Evolutionary conservation across 2,329 filamentous ascomycete species (phyloP), one percentile per base, ranked within the genome.

Genomic region (Ophiocordyceps polyrhachis-furcata): DNA sequence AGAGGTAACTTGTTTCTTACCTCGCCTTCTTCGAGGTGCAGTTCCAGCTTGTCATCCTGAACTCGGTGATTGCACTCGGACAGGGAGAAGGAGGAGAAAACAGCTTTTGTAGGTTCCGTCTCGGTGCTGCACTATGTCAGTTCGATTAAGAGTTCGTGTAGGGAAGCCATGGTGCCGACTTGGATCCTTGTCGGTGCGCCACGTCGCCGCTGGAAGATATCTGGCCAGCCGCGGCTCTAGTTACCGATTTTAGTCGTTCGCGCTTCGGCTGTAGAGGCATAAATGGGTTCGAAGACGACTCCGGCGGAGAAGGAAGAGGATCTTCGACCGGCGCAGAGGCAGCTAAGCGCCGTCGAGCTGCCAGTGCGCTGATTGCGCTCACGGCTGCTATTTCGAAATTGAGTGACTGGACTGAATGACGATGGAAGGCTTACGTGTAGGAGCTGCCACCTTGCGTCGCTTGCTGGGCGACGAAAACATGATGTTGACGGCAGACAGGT

Each of bases 1-100:
- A 7, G 20, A 28, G n/a, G 6, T 4, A 14, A 9, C 3, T 2
- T 9, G 6, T 28, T 7, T 45, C 50, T 44, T 58, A 72, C 73
- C 60, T 76, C 72, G 45, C 66, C 67, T n/a, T 68, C 64, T 3
- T 59, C 53, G 3, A 75, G 55, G 21, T 54, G 63, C 1, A 77
- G 46, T 19, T 64, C 53, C n/a, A 66, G 42, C 1, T 58, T 51
- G 0, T 67, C 69, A 41, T 64, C 58, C 5, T 56, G 37, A 20
- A 50, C 55, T 42, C 60, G 60, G 19, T 64, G 56, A 41, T 70
- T 75, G 38, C 61, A 59, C 47, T 67, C 66, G 20, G 53, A 63
- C 2, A 65, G 61, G 20, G 57, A 63, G 44, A 73, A 71, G 0
- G 70, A 68, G 0, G 68, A 67, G 44, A 69, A 62, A 19, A 50